A percentile compares a stretch with the other conserved stretches of the same genome.
Evolutionary conservation across 768 basidiomycete species (phyloP).

Genomic region (Russula sp.): DNA sequence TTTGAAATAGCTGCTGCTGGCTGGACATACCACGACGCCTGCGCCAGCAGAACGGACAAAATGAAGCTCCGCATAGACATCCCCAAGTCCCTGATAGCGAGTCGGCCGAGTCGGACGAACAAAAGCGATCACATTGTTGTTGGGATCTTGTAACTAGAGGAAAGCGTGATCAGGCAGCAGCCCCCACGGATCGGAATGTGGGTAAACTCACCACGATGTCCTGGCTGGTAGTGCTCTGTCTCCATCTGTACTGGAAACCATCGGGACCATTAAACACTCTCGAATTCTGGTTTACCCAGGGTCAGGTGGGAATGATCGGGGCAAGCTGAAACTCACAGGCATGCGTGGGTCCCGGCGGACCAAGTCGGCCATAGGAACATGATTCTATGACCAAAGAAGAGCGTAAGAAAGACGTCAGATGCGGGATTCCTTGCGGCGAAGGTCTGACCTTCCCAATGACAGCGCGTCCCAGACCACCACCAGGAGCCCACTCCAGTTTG

Average conservation of each 20-base stretch:
- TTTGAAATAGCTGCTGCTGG: conserved; percentile 9
- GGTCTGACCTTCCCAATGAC: conserved; percentile 71
- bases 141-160: conserved; percentile 63
- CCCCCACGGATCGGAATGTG: conserved; percentile 4
- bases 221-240: conserved; percentile 48
- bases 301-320: conserved; percentile 16
- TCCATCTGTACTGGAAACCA: conserved; percentile 75
- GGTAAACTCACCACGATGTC: conserved; percentile 44
- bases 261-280: conserved; percentile 78
- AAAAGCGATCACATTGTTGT: conserved; percentile 66
- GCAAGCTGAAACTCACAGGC: conserved; percentile 41
- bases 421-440: conserved; percentile 26
- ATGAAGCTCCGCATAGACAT: conserved; percentile 82
- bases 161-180: conserved; percentile 5
- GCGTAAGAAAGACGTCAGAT: conserved; percentile 21
- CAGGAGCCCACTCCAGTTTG: conserved; percentile 81
- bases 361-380: conserved; percentile 76
- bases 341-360: conserved; percentile 61
- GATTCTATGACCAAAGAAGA: conserved; percentile 44
- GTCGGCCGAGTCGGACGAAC: conserved; percentile 73
- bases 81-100: conserved; percentile 74
- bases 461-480: conserved; percentile 78
- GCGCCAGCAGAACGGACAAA: conserved; percentile 73
- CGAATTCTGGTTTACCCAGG: conserved; percentile 26
- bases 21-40: conserved; percentile 64